A percentile compares a stretch with the other conserved stretches of the same genome.
phyloP scores from a whole-genome alignment of 148 eudicot species.

The Cornus kousa region DNA sequence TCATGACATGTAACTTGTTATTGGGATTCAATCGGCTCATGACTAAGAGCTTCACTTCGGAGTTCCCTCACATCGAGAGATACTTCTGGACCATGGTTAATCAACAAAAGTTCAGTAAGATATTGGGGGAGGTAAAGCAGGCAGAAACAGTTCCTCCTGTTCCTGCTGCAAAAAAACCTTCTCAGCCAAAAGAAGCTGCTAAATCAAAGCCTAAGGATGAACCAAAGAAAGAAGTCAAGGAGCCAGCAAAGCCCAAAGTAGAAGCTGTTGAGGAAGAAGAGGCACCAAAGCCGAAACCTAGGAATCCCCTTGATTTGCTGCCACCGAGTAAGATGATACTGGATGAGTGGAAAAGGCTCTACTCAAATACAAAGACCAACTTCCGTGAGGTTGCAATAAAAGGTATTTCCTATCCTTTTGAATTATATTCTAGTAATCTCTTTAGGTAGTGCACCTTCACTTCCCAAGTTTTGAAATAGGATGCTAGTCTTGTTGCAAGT shows the following conservation, averaged over 20 bases:
- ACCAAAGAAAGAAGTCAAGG: slow-evolving; percentile 43
- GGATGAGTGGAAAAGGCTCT: slow-evolving; percentile 81
- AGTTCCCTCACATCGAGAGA: slow-evolving; percentile 57
- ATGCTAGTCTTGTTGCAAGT: no score
- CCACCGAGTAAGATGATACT: slow-evolving; percentile 72
- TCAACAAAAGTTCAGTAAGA: slow-evolving; percentile 48
- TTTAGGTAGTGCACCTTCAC: no score
- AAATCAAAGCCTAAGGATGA: slow-evolving; percentile 50
- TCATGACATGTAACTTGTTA: slow-evolving; percentile 44
- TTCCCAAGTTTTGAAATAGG: no score
- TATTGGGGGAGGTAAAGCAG: slow-evolving; percentile 50
- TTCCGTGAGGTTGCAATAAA: slow-evolving; percentile 77
- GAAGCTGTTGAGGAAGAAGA: slow-evolving; percentile 41
- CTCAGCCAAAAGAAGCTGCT: slow-evolving; percentile 34
- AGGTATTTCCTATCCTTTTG: slow-evolving; percentile 28
- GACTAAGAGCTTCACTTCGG: slow-evolving; percentile 58
- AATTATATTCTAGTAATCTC: no score
- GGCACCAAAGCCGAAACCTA: slow-evolving; percentile 67
- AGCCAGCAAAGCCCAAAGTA: slow-evolving; percentile 39
- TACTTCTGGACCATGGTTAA: slow-evolving; percentile 65
- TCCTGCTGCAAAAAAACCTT: slow-evolving; percentile 31
- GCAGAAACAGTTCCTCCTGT: slow-evolving; percentile 41
- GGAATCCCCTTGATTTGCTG: slow-evolving; percentile 70
- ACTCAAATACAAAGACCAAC: slow-evolving; percentile 67
- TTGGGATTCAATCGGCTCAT: slow-evolving; percentile 30